Evolutionary conservation across 2,329 filamentous ascomycete species (phyloP).

Genomic region (Pseudomassariella vexata): DNA sequence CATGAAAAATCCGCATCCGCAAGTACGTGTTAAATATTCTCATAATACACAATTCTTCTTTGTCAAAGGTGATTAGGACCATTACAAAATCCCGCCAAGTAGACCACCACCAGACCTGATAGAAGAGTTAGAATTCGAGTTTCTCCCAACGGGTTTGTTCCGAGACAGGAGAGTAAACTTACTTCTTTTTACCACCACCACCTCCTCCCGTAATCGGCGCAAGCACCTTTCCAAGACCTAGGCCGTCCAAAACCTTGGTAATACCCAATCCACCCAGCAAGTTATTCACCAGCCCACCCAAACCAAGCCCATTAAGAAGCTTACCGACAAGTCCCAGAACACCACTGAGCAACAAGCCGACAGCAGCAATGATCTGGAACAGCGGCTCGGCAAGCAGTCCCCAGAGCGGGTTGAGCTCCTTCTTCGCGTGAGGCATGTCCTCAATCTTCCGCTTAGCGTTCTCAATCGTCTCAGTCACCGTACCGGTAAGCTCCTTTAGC

Average conservation of each 20-base stretch:
- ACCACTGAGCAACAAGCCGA: conserved; percentile 75
- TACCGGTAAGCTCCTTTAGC: conserved; percentile 79
- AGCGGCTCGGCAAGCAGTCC: conserved; percentile 75
- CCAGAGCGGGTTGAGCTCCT: conserved; percentile 90
- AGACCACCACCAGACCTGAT: conserved; percentile 10
- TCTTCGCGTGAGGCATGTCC: conserved; percentile 91
- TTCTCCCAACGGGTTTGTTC: too few species aligned
- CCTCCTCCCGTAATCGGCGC: conserved; percentile 39
- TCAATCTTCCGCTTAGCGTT: conserved; percentile 82
- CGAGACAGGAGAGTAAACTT: not conserved
- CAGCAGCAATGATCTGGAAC: conserved; percentile 87
- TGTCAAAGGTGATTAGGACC: too few species aligned
- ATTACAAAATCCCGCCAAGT: too few species aligned
- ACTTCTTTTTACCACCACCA: conserved; percentile 10
- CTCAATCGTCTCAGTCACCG: conserved; percentile 78
- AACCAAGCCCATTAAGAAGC: conserved; percentile 72
- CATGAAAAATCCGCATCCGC: too few species aligned
- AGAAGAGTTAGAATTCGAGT: too few species aligned
- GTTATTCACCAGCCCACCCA: conserved; percentile 75
- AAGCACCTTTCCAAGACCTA: conserved; percentile 56
- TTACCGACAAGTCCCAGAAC: conserved; percentile 81
- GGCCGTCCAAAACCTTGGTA: conserved; percentile 65
- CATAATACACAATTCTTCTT: too few species aligned
- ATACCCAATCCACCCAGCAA: conserved; percentile 73
- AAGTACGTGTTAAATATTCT: too few species aligned